Evolutionary conservation across 2,329 filamentous ascomycete genomes (phyloP).

Genomic region (Tolypocladium ophioglossoides): DNA sequence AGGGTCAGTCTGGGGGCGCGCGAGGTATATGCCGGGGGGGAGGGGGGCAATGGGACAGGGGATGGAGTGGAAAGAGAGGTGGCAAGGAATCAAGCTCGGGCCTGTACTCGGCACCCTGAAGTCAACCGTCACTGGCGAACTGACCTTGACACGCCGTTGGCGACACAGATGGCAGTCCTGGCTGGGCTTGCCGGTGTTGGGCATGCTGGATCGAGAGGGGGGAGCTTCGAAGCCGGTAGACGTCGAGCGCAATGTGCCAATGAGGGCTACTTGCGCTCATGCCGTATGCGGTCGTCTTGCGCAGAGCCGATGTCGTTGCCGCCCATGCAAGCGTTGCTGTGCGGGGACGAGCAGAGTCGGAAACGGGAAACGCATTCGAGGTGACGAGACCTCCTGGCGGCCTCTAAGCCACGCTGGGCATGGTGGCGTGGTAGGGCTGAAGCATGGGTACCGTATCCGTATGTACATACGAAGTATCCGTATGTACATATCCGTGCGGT

Average conservation of each 20-base stretch:
- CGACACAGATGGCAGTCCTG: constrained; percentile 30
- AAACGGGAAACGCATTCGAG: constrained; percentile 17
- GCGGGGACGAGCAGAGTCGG: neutral
- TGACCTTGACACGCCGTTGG: constrained; percentile 28
- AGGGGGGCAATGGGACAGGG: neutral
- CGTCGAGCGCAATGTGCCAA: neutral
- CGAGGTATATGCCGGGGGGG: neutral
- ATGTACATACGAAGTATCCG: too few relatives aligned
- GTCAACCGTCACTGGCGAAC: constrained; percentile 4
- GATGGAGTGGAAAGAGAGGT: too few relatives aligned
- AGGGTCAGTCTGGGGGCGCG: neutral
- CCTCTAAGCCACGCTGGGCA: neutral
- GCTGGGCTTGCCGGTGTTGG: constrained; percentile 29
- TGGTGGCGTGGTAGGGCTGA: neutral
- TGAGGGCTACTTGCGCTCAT: neutral
- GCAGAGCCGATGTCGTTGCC: neutral
- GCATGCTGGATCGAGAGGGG: constrained; percentile 16
- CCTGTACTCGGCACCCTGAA: too few relatives aligned
- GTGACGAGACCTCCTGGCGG: neutral
- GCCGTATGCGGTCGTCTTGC: neutral
- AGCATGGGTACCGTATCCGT: too few relatives aligned
- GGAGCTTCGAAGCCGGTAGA: neutral
- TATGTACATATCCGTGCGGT: too few relatives aligned
- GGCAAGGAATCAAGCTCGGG: neutral
- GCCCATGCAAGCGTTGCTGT: neutral